These are phyloP conservation scores for Coccinonectria pachysandricola DNA, from an alignment of 2,329 filamentous ascomycete species.

Conservation along the genomic window DNA sequence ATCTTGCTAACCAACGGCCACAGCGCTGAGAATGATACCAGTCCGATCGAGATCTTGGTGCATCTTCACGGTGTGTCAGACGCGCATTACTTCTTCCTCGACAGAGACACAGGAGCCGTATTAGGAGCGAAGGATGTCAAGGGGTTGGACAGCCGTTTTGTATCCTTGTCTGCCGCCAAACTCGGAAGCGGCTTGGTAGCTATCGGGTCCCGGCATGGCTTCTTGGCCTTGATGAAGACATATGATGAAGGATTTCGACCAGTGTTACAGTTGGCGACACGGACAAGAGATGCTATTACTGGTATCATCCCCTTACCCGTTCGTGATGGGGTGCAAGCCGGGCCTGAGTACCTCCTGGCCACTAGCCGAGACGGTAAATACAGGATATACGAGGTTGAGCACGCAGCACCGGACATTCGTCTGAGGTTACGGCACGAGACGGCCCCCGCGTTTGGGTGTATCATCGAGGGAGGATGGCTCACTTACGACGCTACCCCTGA, in stretches of 20 bases:
- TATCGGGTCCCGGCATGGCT: slow-evolving; percentile 45
- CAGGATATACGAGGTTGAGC: slow-evolving; percentile 46
- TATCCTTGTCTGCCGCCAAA: slow-evolving; percentile 36
- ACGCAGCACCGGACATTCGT: slow-evolving; percentile 7
- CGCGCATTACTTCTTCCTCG: slow-evolving; percentile 32
- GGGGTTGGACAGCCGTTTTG: slow-evolving; percentile 37
- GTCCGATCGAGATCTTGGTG: slow-evolving; percentile 28
- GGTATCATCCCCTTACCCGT: slow-evolving; percentile 42
- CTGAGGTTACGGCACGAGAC: slow-evolving; percentile 55
- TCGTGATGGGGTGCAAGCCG: slow-evolving; percentile 7
- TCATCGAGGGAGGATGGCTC: slow-evolving; percentile 65
- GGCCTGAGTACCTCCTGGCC: slow-evolving; percentile 49
- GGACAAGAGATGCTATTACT: slow-evolving; percentile 56
- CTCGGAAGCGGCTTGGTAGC: slow-evolving; percentile 31
- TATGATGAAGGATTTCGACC: slow-evolving; percentile 18
- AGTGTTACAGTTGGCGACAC: slow-evolving; percentile 27
- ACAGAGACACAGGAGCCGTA: slow-evolving; percentile 20
- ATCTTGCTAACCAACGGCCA: slow-evolving; percentile 31
- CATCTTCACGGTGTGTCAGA: slow-evolving; percentile 35
- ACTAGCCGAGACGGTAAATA: slow-evolving; percentile 71
- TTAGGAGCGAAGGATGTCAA: slow-evolving; percentile 22
- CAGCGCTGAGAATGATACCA: background rate
- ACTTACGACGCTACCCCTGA: slow-evolving; percentile 30
- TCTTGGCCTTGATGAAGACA: slow-evolving; percentile 27
- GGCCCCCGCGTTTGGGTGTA: slow-evolving; percentile 59